Conservation (phyloP, 1,284 basidiomycete species). For the Ganoderma lingzhi region DNA sequence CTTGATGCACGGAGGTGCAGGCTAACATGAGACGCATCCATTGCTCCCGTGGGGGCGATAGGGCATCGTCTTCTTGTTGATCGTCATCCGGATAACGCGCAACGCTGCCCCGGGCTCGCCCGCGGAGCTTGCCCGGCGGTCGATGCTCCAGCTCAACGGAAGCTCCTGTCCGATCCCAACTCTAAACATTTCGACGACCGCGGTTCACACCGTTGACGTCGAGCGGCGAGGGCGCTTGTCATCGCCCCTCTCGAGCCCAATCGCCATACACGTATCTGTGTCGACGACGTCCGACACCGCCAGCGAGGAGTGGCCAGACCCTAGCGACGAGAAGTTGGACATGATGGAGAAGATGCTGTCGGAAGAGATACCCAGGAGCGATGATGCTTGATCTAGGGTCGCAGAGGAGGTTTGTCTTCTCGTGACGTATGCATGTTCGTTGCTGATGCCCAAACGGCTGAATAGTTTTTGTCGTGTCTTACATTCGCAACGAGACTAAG, state of each 20-base stretch:
- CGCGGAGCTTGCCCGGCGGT: not conserved
- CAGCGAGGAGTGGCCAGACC: not conserved
- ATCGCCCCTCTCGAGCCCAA: not conserved
- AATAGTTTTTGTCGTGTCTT: not conserved
- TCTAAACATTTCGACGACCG: not conserved
- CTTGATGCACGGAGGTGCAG: not conserved
- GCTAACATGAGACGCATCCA: not conserved
- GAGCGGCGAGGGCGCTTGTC: constrained; percentile 3
- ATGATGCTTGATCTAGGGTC: not conserved
- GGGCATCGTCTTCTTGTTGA: constrained; percentile 31
- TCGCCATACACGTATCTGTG: constrained; percentile 8
- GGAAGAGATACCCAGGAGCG: not conserved
- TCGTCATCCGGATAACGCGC: constrained; percentile 27
- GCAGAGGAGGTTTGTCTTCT: not conserved
- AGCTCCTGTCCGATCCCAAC: not conserved
- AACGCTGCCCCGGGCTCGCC: not conserved
- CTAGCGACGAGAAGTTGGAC: not conserved
- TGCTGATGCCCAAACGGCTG: not conserved
- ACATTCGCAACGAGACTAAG: not conserved
- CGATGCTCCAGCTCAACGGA: constrained; percentile 8
- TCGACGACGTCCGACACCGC: constrained; percentile 6
- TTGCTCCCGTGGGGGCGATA: not conserved
- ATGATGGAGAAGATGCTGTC: not conserved
- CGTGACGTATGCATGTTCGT: not conserved
- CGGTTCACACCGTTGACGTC: not conserved